Base-by-base conservation (phyloP, 2,329 filamentous ascomycete species). In the Sphaerulina populicola region DNA sequence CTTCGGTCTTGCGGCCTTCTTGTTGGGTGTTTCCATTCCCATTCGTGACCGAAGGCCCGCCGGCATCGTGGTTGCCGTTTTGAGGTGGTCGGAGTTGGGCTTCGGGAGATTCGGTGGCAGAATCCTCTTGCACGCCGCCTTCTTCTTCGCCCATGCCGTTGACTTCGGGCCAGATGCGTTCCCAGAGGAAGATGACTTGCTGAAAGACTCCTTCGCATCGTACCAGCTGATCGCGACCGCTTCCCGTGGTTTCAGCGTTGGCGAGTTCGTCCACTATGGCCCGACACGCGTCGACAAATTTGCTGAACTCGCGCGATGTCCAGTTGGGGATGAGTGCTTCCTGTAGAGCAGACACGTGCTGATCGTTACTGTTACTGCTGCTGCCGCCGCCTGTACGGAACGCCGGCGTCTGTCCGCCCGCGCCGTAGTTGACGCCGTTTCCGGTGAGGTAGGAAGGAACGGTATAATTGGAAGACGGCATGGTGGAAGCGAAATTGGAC, bases 291-390 rank as follows among this genome's bases (percentile, higher is more conserved):
- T 75, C 73, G 14, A 75, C 72, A 53, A 75, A 76, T 53, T 75
- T 74, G 58, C 62, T 65, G 57, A 75, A 75, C 40, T 73, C 72
- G 9, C 71, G 68, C 0, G 73, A 75, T 0, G 72, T 75, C 73
- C 73, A 76, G 57, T 76, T 76, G 2, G 72, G 73, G 40, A 76
- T 75, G 21, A 76, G 64, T 5, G 72, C 70, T 62, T 75, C 72
- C 58, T 75, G 73, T 9, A 76, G 68, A 31, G 73, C 72, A 46
- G 71, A 64, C 43, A 73, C 72, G 60, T 76, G 73, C n/a, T 73
- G 71, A n/a, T 62, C 60, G n/a, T 49, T 49, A 38, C 8, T 42
- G n/a, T 49, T 49, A 38, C 5, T 42, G 15, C 44, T 33, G 12
- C 29, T 18, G 15, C 38, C 38, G 30, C 38, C 30, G 27, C 33